phyloP scores from a whole-genome alignment of 192 early-diverging fungal genomes.

The Jimgerdemannia lactiflua region DNA sequence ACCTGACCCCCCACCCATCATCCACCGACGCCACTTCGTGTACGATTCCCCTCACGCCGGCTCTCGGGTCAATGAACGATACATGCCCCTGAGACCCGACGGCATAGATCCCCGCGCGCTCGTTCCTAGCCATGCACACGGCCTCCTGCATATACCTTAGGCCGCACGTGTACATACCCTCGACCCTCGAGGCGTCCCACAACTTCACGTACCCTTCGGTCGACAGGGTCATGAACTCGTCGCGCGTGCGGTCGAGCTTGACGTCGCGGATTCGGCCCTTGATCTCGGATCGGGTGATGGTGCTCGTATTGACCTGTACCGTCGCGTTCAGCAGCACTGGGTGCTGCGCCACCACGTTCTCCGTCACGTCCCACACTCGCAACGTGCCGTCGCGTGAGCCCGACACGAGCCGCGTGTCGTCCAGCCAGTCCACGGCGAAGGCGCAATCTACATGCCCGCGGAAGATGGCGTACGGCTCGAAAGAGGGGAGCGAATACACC shows the following conservation, averaged over 20 bases:
- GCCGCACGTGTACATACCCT: background rate
- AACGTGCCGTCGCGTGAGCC: slow-evolving; percentile 59
- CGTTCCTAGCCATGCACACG: slow-evolving; percentile 35
- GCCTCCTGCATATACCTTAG: slow-evolving; percentile 11
- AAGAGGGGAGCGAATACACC: slow-evolving; percentile 57
- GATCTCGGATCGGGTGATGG: slow-evolving; percentile 29
- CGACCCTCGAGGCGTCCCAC: slow-evolving; percentile 39
- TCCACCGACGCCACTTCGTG: slow-evolving; percentile 54
- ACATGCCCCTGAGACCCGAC: slow-evolving; percentile 40
- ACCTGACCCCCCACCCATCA: slow-evolving; percentile 70
- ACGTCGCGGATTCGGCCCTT: slow-evolving; percentile 57
- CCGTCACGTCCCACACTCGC: slow-evolving; percentile 47
- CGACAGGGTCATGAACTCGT: slow-evolving; percentile 51
- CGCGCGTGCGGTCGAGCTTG: slow-evolving; percentile 24
- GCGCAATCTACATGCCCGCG: slow-evolving; percentile 65
- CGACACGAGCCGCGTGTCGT: slow-evolving; percentile 54
- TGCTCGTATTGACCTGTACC: slow-evolving; percentile 28
- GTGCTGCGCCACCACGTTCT: slow-evolving; percentile 16
- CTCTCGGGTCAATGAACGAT: slow-evolving; percentile 29
- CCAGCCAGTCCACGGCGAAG: slow-evolving; percentile 59
- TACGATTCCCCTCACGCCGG: slow-evolving; percentile 21
- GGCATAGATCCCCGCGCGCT: slow-evolving; percentile 25
- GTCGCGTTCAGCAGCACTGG: slow-evolving; percentile 11
- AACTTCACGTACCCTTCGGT: slow-evolving; percentile 62
- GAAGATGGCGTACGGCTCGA: slow-evolving; percentile 54